Evolutionary conservation across 371 early-diverging fungal genomes (phyloP), one percentile per base, ranked within the genome.

Genomic region (Mucor mucedo): DNA sequence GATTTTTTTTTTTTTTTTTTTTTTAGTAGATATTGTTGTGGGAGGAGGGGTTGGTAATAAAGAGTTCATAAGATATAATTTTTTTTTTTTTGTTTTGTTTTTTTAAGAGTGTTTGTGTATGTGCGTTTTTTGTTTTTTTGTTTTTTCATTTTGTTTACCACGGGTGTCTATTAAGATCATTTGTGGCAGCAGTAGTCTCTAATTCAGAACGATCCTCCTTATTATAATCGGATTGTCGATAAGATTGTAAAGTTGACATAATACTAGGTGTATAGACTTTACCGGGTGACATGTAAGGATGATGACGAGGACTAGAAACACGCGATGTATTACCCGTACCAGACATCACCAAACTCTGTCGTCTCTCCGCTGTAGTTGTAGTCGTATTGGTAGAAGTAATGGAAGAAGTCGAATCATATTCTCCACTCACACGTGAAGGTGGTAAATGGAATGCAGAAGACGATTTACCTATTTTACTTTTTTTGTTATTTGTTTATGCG

Each of bases 361-460:
- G 44, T 3, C 55, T 53, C 40, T 63, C 56, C 41, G 45, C 40
- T 35, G 63, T 16, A 30, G 66, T 27, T 4, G 40, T n/a, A 8
- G 40, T 48, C 16, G 40, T 52, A 0, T 41, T 28, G 9, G 16
- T n/a, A 27, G 62, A 21, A 35, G 62, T 63, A 16, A 35, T 52
- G 2, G 50, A 50, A 2, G 45, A 27, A 14, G 13, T 54, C 4
- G 42, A 50, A 14, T 66, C 66, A 44, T 55, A 60, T 33, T 49
- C 60, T 32, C 59, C 65, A 62, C 55, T 62, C 21, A 13, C 21
- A 27, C 66, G 60, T 11, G 66, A 59, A 40, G 59, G 49, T 30
- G 65, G 60, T 60, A 50, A 41, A 60, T 66, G 66, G 28, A 60
- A 66, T 41, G 60, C 60, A 55, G 66, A 66, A 41, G 63, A 62